These are phyloP conservation scores for Kurtzmaniella natalensis DNA, from an alignment of 1,139 yeast genomes.

Conservation along the genomic window DNA sequence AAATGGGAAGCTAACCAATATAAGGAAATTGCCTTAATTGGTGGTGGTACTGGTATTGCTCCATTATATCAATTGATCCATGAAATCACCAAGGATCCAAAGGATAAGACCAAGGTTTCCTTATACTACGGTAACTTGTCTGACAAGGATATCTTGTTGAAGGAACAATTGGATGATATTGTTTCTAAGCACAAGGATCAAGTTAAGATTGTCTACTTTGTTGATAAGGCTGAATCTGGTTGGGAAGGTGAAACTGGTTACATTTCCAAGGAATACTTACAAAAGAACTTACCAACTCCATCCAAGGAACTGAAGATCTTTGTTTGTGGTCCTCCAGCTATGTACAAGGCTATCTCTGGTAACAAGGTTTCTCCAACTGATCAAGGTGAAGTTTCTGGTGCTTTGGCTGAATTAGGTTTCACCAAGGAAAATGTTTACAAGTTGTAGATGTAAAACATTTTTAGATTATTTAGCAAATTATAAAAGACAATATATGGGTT, in stretches of 20 bases:
- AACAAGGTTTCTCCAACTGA: slow-evolving; percentile 79
- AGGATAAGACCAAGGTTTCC: slow-evolving; percentile 68
- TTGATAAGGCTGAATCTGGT: slow-evolving; percentile 66
- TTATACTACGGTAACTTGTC: slow-evolving; percentile 77
- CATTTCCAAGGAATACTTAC: slow-evolving; percentile 73
- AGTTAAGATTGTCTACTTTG: slow-evolving; percentile 64
- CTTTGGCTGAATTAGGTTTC: slow-evolving; percentile 83
- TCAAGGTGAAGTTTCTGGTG: slow-evolving; percentile 93
- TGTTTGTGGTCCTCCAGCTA: slow-evolving; percentile 86
- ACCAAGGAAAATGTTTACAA: slow-evolving; percentile 85
- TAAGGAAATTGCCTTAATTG: slow-evolving; percentile 76
- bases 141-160: slow-evolving; percentile 74
- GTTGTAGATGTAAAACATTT: slow-evolving; percentile 55
- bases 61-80: slow-evolving; percentile 90
- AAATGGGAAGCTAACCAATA: slow-evolving; percentile 86
- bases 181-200: slow-evolving; percentile 58
- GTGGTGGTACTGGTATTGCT: slow-evolving; percentile 87
- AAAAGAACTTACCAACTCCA: slow-evolving; percentile 62
- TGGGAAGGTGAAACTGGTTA: slow-evolving; percentile 86
- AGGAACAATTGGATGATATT: slow-evolving; percentile 71
- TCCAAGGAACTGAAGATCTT: slow-evolving; percentile 64
- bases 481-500: no score
- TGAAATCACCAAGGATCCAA: slow-evolving; percentile 71
- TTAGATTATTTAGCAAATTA: no score
- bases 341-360: slow-evolving; percentile 58